Percentiles rank a stretch among this genome's conserved stretches.
phyloP scores from a whole-genome alignment of 768 basidiomycete species.

The Leccinellum albellum region DNA sequence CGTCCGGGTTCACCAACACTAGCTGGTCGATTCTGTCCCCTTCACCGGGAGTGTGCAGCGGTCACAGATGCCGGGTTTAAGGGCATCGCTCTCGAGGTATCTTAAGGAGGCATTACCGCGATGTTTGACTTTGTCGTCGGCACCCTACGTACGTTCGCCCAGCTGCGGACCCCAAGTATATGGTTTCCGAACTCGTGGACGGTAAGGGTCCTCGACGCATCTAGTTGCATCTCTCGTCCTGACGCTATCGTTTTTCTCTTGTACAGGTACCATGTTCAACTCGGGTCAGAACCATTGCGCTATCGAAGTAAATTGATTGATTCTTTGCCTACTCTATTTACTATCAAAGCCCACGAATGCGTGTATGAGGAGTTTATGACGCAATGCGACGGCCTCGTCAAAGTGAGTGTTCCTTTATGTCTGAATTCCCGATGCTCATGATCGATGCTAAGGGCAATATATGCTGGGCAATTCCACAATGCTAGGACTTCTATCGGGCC shows the following conservation, averaged over 20 bases:
- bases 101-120: neutral
- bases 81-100: constrained; percentile 80
- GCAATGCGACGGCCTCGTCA: constrained; percentile 67
- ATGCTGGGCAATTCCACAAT: constrained; percentile 83
- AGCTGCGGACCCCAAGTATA: constrained; percentile 83
- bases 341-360: constrained; percentile 60
- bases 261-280: constrained; percentile 86
- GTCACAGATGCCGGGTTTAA: constrained; percentile 69
- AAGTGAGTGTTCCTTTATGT: constrained; percentile 39
- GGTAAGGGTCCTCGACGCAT: constrained; percentile 42
- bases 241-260: neutral
- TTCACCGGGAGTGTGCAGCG: constrained; percentile 88
- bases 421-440: neutral
- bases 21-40: constrained; percentile 71
- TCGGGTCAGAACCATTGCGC: constrained; percentile 97
- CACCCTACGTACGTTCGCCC: constrained; percentile 88
- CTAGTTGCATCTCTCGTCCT: neutral
- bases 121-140: constrained; percentile 2
- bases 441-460: constrained; percentile 50
- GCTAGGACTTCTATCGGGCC: constrained; percentile 80
- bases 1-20: constrained; percentile 63
- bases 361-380: constrained; percentile 78
- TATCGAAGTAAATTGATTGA: constrained; percentile 58
- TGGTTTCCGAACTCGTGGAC: constrained; percentile 84
- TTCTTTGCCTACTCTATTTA: neutral